Conservation (phyloP, 768 basidiomycete genomes). For the Amanita subjunquillea region DNA sequence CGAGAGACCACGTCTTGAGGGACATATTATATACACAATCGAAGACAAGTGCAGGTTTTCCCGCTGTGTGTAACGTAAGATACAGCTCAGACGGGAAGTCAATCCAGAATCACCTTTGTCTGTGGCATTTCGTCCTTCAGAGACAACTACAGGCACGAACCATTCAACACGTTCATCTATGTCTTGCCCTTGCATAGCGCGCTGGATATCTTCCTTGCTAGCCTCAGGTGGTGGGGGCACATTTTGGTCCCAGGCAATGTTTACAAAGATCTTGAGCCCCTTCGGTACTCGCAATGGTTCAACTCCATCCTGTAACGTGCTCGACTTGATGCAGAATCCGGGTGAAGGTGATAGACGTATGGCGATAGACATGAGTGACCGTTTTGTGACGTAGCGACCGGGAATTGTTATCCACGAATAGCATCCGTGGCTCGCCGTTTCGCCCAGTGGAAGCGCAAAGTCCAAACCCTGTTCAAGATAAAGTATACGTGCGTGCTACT, state of each 20-base stretch:
- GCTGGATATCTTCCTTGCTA: conserved; percentile 45
- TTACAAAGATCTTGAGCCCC: conserved; percentile 61
- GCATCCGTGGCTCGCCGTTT: too few species aligned
- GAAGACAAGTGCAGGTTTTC: conserved; percentile 59
- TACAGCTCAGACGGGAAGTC: too few species aligned
- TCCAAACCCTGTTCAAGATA: too few species aligned
- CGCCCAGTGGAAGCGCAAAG: too few species aligned
- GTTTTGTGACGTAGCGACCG: too few species aligned
- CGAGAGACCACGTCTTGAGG: conserved; percentile 47
- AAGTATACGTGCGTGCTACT: too few species aligned
- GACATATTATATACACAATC: conserved; percentile 59
- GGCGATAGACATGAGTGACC: conserved; percentile 11
- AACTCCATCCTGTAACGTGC: conserved; percentile 26
- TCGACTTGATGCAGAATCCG: conserved; percentile 66
- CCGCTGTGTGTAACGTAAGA: conserved; percentile 32
- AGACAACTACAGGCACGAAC: conserved; percentile 66
- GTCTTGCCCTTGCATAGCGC: conserved; percentile 44
- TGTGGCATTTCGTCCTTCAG: conserved; percentile 45
- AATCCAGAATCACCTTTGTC: conserved; percentile 50
- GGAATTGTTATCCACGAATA: too few species aligned
- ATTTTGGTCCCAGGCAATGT: conserved; percentile 59
- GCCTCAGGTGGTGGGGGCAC: conserved; percentile 62
- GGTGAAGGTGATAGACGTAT: conserved; percentile 45
- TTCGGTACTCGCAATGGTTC: conserved; percentile 24
- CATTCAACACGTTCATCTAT: conserved; percentile 32